Evolutionary conservation across 805 yeast genomes (phyloP).

Genomic region (Ascoidea tarda): DNA sequence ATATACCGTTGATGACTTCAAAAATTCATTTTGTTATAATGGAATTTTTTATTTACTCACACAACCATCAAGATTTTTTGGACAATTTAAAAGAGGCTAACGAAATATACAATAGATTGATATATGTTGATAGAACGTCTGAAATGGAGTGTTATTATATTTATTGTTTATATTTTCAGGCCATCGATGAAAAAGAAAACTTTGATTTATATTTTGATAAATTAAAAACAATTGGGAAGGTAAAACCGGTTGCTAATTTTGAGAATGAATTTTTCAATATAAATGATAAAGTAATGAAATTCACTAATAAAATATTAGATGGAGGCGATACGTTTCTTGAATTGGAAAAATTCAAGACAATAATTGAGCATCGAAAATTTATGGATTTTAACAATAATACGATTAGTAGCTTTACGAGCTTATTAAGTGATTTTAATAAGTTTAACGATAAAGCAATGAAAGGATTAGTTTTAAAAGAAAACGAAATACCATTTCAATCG

Average conservation of each 20-base stretch:
- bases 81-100: neutral
- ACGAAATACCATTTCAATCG: conserved; percentile 1
- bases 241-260: neutral
- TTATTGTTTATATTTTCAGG: conserved; percentile 9
- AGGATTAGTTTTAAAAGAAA: neutral
- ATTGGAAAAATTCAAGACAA: neutral
- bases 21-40: neutral
- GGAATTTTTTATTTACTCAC: neutral
- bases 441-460: conserved; percentile 3
- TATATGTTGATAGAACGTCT: neutral
- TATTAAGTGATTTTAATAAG: neutral
- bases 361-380: neutral
- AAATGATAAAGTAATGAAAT: neutral
- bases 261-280: no score
- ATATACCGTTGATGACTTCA: conserved; percentile 14
- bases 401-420: no score
- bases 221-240: conserved; percentile 1
- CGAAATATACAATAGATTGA: neutral
- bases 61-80: neutral
- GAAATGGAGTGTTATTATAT: neutral
- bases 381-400: conserved; percentile 8
- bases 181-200: conserved; percentile 5
- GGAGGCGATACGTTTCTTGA: no score
- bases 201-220: conserved; percentile 3
- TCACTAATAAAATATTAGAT: neutral